Conservation (phyloP, 169 alveolate species). For the Cystoisospora suis region DNA sequence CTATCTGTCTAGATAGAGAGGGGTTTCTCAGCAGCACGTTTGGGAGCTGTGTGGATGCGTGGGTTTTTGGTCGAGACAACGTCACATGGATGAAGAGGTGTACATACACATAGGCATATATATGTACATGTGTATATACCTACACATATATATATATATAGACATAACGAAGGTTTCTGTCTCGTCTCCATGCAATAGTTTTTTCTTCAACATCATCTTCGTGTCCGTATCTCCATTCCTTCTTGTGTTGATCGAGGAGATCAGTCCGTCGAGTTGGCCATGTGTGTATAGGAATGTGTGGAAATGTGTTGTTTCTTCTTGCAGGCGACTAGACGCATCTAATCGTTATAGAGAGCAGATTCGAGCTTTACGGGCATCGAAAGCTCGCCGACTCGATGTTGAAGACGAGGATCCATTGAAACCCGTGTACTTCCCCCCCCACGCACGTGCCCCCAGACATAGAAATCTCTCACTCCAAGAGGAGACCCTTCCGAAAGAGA, state of each 20-base stretch:
- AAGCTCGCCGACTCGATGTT: constrained; percentile 20
- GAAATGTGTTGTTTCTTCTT: neutral
- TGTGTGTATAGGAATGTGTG: neutral
- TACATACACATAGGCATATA: too few relatives aligned
- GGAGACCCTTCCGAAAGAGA: neutral
- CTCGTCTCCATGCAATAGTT: neutral
- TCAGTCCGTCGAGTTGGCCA: too few relatives aligned
- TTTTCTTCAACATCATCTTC: neutral
- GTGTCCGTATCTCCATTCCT: neutral
- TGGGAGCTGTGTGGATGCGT: too few relatives aligned
- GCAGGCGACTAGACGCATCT: neutral
- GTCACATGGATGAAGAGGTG: too few relatives aligned
- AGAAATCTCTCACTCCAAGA: neutral
- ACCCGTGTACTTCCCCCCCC: neutral
- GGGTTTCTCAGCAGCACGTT: too few relatives aligned
- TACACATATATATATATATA: neutral
- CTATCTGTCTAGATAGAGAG: neutral
- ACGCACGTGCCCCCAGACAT: neutral
- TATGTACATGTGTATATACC: neutral
- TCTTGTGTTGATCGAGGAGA: neutral
- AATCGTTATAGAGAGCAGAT: neutral
- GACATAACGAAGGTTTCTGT: neutral
- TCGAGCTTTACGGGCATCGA: neutral
- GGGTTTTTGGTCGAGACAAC: too few relatives aligned
- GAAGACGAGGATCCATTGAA: neutral